Evolutionary conservation across 768 basidiomycete species (phyloP).

Genomic region (Clitopilus passeckerianus): DNA sequence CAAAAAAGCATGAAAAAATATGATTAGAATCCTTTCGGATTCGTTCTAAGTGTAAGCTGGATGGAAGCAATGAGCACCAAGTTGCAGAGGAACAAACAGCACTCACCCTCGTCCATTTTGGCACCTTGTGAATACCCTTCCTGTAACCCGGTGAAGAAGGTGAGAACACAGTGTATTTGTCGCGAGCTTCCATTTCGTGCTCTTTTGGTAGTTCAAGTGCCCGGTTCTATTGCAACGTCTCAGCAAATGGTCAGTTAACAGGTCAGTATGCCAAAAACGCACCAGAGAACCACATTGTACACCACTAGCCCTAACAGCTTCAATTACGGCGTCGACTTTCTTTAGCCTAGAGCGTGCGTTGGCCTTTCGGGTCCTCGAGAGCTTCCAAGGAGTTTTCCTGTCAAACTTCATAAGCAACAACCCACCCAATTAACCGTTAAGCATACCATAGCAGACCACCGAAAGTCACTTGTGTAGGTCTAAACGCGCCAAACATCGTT

Average conservation of each 20-base stretch:
- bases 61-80: slow-evolving; percentile 2
- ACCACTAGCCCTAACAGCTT: slow-evolving; percentile 79
- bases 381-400: slow-evolving; percentile 94
- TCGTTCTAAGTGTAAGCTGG: slow-evolving; percentile 80
- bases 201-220: slow-evolving; percentile 89
- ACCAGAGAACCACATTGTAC: slow-evolving; percentile 76
- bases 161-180: slow-evolving; percentile 94
- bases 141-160: slow-evolving; percentile 69
- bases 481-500: slow-evolving; percentile 85
- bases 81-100: background rate
- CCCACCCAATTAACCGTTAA: background rate
- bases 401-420: background rate
- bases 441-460: slow-evolving; percentile 88
- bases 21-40: slow-evolving; percentile 85
- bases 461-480: slow-evolving; percentile 56
- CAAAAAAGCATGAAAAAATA: background rate
- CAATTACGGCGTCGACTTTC: slow-evolving; percentile 91
- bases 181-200: slow-evolving; percentile 84
- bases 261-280: slow-evolving; percentile 23
- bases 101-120: slow-evolving; percentile 93
- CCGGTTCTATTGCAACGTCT: slow-evolving; percentile 40
- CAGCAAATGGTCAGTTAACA: background rate
- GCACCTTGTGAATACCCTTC: slow-evolving; percentile 94
- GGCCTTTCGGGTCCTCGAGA: slow-evolving; percentile 89
- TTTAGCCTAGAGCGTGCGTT: slow-evolving; percentile 86